Evolutionary conservation across 345 rosid species (phyloP).

Genomic region (Euphorbia peplus): DNA sequence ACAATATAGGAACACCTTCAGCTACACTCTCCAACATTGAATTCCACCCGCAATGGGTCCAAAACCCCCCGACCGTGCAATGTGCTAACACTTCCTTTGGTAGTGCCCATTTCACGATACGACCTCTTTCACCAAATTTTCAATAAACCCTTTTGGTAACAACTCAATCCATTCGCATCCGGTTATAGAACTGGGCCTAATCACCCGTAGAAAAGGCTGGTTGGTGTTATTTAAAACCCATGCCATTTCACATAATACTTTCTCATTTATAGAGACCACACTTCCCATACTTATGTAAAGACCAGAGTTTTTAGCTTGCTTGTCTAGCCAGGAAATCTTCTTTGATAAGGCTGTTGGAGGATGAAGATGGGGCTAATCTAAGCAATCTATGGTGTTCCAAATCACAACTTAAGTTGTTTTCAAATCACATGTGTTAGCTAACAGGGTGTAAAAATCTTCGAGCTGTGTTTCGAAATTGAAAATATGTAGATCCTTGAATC

Average conservation of each 20-base stretch:
- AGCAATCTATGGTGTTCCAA: too few species aligned
- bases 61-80: slow-evolving; percentile 44
- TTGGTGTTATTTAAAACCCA: background rate
- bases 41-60: slow-evolving; percentile 59
- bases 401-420: too few species aligned
- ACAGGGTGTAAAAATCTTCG: too few species aligned
- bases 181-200: background rate
- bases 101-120: slow-evolving; percentile 48
- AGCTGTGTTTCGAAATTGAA: too few species aligned
- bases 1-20: slow-evolving; percentile 23
- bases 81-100: slow-evolving; percentile 46
- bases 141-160: background rate
- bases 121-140: background rate
- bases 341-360: too few species aligned
- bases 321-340: background rate
- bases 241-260: background rate
- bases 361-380: too few species aligned
- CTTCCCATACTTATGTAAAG: background rate
- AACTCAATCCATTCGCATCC: background rate
- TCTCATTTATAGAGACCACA: background rate
- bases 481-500: too few species aligned
- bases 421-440: too few species aligned
- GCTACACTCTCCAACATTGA: slow-evolving; percentile 40
- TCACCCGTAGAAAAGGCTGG: background rate
- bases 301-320: background rate